phyloP scores from a whole-genome alignment of 768 basidiomycete species.

The Macrolepiota fuliginosa region DNA sequence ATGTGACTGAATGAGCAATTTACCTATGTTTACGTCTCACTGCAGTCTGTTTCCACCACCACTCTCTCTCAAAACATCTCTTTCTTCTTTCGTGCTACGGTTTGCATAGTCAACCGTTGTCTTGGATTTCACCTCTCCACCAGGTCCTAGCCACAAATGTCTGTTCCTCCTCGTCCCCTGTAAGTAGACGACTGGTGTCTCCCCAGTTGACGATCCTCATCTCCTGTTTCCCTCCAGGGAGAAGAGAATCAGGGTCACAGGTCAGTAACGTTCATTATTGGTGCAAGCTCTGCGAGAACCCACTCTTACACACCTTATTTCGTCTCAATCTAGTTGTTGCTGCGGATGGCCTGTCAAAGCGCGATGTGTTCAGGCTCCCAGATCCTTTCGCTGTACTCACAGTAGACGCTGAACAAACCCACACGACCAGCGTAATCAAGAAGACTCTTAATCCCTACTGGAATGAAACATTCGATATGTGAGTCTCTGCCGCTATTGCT shows the following conservation, averaged over 20 bases:
- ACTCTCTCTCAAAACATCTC: not conserved
- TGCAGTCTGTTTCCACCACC: not conserved
- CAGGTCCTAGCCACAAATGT: constrained; percentile 29
- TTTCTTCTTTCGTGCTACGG: constrained; percentile 4
- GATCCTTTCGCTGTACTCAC: constrained; percentile 99
- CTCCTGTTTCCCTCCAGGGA: constrained; percentile 31
- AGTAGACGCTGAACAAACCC: constrained; percentile 96
- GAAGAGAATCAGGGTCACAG: constrained; percentile 80
- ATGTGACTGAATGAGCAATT: constrained; percentile 2
- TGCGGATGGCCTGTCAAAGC: constrained; percentile 90
- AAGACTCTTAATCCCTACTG: constrained; percentile 94
- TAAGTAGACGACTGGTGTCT: constrained; percentile 24
- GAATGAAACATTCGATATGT: constrained; percentile 99
- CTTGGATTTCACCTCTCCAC: not conserved
- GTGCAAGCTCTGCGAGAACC: not conserved
- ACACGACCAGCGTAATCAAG: constrained; percentile 96
- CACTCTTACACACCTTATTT: not conserved
- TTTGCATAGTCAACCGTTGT: constrained; percentile 5
- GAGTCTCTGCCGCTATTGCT: constrained; percentile 23
- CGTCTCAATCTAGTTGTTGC: constrained; percentile 71
- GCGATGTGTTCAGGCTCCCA: constrained; percentile 93
- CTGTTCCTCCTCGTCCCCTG: constrained; percentile 44
- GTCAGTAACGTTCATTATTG: constrained; percentile 33
- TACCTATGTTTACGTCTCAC: constrained; percentile 1
- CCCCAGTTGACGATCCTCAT: not conserved